Evolutionary conservation across 1,139 yeast genomes (phyloP), one percentile per base, ranked within the genome.

Genomic region (Zygosaccharomyces sapae): DNA sequence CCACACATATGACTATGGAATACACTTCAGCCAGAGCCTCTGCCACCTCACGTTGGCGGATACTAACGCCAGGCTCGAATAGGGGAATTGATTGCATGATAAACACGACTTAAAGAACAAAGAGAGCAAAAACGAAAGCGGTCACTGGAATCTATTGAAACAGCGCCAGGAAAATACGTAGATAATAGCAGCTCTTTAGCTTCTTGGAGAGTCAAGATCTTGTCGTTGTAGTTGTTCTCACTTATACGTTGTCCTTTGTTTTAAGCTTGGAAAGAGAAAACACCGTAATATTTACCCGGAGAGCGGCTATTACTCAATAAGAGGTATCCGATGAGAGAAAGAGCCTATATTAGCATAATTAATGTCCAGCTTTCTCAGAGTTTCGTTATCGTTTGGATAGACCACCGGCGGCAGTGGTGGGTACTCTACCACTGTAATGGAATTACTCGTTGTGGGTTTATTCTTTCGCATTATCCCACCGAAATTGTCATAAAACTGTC

Each of bases 1-100:
- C 96, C n/a, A 92, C 70, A 2, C 87, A 81, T 2, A 85, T 79
- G 13, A 92, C 73, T 25, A 92, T 84, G 8, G 96, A 84, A 65
- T 82, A 89, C 25, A 90, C 70, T 65, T 90, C 97, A 0, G 92
- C 84, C 19, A 87, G 66, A 1, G 86, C 72, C 53, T 88, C 94
- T 55, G 75, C 75, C 0, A 77, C 73, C 46, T 81, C 81, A 46
- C 84, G 75, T 53, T 83, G 80, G 45, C 74, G 70, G 9, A 76
- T 78, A 58, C 51, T 72, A 70, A 55, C 76, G 62, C 46, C 35
- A 24, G 58, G 46, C 39, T 62, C 65, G 47, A 53, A 62, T 1
- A 86, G 69, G 3, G 48, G 51, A 13, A 45, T 40, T 22, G 41
- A 45, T 25, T 39, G 33, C 48, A 44, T 45, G n/a, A 27, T 25